These are phyloP conservation scores for Botrytis hyacinthi DNA, from an alignment of 2,329 filamentous ascomycete species.

Conservation along the genomic window DNA sequence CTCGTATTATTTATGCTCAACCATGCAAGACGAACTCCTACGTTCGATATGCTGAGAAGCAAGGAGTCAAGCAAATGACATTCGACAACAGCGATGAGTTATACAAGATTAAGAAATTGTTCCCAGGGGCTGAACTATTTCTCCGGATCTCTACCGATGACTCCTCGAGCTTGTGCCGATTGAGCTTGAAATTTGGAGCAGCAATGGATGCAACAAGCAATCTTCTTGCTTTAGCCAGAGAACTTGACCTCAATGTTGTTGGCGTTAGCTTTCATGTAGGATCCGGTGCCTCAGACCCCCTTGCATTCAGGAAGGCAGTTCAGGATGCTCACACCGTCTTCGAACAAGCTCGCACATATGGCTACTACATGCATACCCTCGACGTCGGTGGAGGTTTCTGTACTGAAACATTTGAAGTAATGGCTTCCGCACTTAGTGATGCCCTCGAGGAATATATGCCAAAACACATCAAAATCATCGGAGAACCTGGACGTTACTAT, in stretches of 20 bases:
- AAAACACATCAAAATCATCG: constrained; percentile 74
- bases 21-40: constrained; percentile 99
- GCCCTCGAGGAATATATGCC: constrained; percentile 90
- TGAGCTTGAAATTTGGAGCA: constrained; percentile 97
- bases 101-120: constrained; percentile 94
- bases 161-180: constrained; percentile 85
- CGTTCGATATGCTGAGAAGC: constrained; percentile 80
- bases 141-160: constrained; percentile 96
- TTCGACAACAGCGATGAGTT: constrained; percentile 98
- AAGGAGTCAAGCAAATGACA: constrained; percentile 95
- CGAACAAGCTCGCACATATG: constrained; percentile 73
- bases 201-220: constrained; percentile 76
- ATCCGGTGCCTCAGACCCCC: constrained; percentile 91
- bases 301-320: constrained; percentile 86
- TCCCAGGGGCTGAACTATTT: constrained; percentile 84
- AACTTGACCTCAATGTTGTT: constrained; percentile 84
- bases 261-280: constrained; percentile 98
- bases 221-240: constrained; percentile 75
- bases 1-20: constrained; percentile 97
- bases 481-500: constrained; percentile 95
- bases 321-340: constrained; percentile 87
- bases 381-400: constrained; percentile 95
- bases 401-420: constrained; percentile 85
- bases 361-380: constrained; percentile 79
- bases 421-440: constrained; percentile 75